Base-by-base conservation (phyloP, 768 basidiomycete genomes). In the Candolleomyces eurysporus region DNA sequence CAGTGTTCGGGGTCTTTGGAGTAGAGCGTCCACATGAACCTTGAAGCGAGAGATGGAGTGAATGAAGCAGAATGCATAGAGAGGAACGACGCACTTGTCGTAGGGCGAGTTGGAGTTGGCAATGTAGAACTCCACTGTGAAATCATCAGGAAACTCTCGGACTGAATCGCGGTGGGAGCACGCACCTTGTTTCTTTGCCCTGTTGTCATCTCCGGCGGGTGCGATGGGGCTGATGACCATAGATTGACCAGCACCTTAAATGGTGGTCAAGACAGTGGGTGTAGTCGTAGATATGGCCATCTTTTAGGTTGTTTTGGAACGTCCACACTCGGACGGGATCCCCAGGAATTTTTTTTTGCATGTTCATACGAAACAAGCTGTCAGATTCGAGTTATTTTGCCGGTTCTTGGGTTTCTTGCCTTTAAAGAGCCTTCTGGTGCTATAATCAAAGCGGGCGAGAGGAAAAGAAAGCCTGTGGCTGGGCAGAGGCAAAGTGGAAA, bases 11-110 rank as follows among this genome's bases (percentile, higher is more conserved):
- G 78, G 64, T 88, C 88, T 64, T 89, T 87, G 26, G 87, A 85
- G 72, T 96, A 87, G 51, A 96, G 76, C 4, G 90, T 87, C 94
- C 94, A 98, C 91, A 97, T 94, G 80, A 95, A 97, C 76, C 93
- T 94, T 46, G 26, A 58, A 53, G 56, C 21, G n/a, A n/a, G n/a
- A n/a, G n/a, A n/a, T n/a, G n/a, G n/a, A n/a, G n/a, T n/a, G n/a
- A n/a, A n/a, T n/a, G n/a, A 32, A 8, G 56, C 13, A 58, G 42
- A 30, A 39, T 16, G 30, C 19, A 54, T n/a, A 39, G 30, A 60
- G n/a, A 16, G 10, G 19, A 13, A 50, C 53, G 21, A 60, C 81
- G 30, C 68, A 90, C 90, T 86, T 91, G 81, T 94, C 92, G 65
- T 85, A 94, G 1, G 96, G 96, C 57, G 98, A 84, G 75, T 98